These are phyloP conservation scores for Euptelea pleiosperma DNA, from an alignment of 164 flowering plant species.

Conservation along the genomic window DNA sequence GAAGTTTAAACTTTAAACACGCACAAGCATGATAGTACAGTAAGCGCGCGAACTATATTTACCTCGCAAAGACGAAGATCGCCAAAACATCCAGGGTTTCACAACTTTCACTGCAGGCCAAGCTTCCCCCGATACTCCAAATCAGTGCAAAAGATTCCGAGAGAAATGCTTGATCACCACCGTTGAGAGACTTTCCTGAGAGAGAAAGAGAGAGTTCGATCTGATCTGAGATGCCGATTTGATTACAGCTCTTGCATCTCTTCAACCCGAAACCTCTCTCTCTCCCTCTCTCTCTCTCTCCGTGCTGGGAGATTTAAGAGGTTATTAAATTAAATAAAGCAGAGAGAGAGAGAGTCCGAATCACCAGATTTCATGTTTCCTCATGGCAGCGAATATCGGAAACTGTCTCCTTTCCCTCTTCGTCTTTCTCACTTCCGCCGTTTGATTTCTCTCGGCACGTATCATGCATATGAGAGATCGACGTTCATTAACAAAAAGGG, in stretches of 20 bases:
- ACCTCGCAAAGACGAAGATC: too few relatives aligned
- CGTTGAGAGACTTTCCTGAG: too few relatives aligned
- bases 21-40: too few relatives aligned
- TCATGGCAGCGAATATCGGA: conserved; percentile 21
- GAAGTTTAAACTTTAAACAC: too few relatives aligned
- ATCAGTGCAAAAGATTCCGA: too few relatives aligned
- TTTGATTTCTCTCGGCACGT: neutral
- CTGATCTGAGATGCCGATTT: neutral
- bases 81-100: too few relatives aligned
- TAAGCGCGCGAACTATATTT: too few relatives aligned
- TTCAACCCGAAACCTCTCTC: neutral
- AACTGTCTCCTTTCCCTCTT: conserved; percentile 8
- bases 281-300: neutral
- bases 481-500: too few relatives aligned
- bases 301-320: neutral
- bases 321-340: neutral
- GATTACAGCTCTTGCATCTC: conserved; percentile 9
- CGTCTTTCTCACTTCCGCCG: neutral
- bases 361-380: conserved; percentile 13
- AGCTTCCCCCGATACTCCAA: too few relatives aligned
- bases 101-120: too few relatives aligned
- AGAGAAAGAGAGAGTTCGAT: conserved; percentile 3
- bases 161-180: too few relatives aligned
- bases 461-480: neutral
- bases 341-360: too few relatives aligned